Conservation (phyloP, 108 stramenopile species). For the Stephanodiscus triporus region DNA sequence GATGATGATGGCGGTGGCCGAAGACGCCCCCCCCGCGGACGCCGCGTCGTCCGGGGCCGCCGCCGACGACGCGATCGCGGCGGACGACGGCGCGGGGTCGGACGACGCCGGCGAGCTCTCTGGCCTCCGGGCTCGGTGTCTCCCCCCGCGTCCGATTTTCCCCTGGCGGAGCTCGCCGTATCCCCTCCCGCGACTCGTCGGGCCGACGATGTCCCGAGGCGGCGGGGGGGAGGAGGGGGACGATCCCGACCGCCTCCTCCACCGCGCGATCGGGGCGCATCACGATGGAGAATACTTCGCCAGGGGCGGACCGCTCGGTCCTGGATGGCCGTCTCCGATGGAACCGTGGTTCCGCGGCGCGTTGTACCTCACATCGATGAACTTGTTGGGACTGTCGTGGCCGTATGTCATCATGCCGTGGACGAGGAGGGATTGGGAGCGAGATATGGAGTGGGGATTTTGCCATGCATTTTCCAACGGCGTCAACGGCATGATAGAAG, state of each 20-base stretch:
- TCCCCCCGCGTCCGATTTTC: slow-evolving; percentile 34
- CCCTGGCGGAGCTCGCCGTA: slow-evolving; percentile 37
- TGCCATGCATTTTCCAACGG: slow-evolving; percentile 37
- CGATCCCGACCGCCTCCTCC: too few species aligned
- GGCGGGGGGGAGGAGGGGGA: neutral
- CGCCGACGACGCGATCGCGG: neutral
- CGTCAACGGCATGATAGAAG: slow-evolving; percentile 40
- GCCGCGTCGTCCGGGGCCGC: neutral
- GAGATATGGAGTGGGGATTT: slow-evolving; percentile 34
- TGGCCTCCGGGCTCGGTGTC: neutral
- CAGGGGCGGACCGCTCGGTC: slow-evolving; percentile 39
- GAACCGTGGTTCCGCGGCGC: slow-evolving; percentile 33
- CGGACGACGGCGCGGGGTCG: neutral
- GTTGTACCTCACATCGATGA: slow-evolving; percentile 26
- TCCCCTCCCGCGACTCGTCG: slow-evolving; percentile 28
- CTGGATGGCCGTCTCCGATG: slow-evolving; percentile 40
- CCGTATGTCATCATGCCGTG: slow-evolving; percentile 24
- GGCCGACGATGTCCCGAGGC: slow-evolving; percentile 5
- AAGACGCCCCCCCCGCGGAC: neutral
- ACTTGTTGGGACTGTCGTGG: slow-evolving; percentile 22
- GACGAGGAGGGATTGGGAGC: slow-evolving; percentile 25
- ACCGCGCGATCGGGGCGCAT: slow-evolving; percentile 10
- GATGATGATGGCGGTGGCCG: too few species aligned
- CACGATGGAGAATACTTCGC: slow-evolving; percentile 31
- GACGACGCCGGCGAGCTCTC: too few species aligned